phyloP scores from a whole-genome alignment of 768 basidiomycete species.

The Cyclocybe aegerita region DNA sequence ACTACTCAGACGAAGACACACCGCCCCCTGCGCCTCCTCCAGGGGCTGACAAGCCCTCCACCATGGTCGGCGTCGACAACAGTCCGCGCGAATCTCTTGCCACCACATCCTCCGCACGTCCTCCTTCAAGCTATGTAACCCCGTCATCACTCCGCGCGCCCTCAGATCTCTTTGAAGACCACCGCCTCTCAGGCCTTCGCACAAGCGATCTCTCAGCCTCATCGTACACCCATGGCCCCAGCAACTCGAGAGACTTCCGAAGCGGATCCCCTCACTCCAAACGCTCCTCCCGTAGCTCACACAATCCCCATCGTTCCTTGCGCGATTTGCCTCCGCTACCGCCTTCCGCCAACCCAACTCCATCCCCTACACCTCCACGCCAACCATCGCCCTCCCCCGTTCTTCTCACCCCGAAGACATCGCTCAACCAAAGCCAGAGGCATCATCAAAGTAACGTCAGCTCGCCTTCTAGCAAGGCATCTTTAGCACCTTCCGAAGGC shows the following conservation, averaged over 20 bases:
- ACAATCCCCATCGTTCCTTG: constrained; percentile 19
- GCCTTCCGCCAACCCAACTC: constrained; percentile 29
- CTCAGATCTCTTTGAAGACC: constrained; percentile 32
- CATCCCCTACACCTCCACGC: constrained; percentile 24
- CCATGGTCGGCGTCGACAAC: constrained; percentile 10
- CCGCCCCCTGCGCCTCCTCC: constrained; percentile 17
- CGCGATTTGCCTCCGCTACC: constrained; percentile 35
- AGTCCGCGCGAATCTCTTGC: constrained; percentile 25
- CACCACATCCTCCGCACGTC: constrained; percentile 24
- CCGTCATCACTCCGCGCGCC: constrained; percentile 29
- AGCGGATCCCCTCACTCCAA: constrained; percentile 28
- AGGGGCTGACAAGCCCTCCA: constrained; percentile 9
- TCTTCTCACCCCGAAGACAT: constrained; percentile 24
- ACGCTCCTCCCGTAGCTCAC: constrained; percentile 31
- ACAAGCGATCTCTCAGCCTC: constrained; percentile 32
- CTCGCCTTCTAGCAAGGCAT: constrained; percentile 35
- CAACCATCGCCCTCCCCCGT: constrained; percentile 23
- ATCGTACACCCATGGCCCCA: constrained; percentile 25
- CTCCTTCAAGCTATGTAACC: constrained; percentile 30
- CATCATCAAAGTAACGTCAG: constrained; percentile 10
- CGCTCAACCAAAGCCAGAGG: constrained; percentile 20
- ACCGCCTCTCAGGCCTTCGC: constrained; percentile 27
- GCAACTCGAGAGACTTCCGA: constrained; percentile 24
- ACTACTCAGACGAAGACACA: constrained; percentile 21
- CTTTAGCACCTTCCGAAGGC: constrained; percentile 70